phyloP scores from a whole-genome alignment of 768 basidiomycete species.

The Phlegmacium glaucopus region DNA sequence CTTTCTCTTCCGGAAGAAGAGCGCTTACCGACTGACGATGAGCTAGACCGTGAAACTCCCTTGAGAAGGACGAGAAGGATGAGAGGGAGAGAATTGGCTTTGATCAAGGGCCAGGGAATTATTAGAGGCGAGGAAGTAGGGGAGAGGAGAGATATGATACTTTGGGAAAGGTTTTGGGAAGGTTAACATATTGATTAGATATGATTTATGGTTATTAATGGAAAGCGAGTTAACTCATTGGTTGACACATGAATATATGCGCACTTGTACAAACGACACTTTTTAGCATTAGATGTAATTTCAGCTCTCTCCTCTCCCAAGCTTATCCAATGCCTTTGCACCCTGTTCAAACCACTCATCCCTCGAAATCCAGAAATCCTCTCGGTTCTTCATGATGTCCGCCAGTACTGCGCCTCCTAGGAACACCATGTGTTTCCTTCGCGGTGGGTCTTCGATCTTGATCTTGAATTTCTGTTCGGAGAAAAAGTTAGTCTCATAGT shows the following conservation, averaged over 20 bases:
- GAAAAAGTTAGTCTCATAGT: background rate
- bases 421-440: constrained; percentile 99
- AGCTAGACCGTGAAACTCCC: constrained; percentile 63
- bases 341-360: constrained; percentile 98
- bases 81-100: constrained; percentile 80
- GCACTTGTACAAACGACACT: too few relatives aligned
- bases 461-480: constrained; percentile 94
- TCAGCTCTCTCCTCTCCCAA: constrained; percentile 48
- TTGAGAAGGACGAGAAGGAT: constrained; percentile 69
- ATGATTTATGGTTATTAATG: too few relatives aligned
- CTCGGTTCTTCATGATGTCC: constrained; percentile 95
- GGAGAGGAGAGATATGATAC: constrained; percentile 31
- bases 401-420: constrained; percentile 97
- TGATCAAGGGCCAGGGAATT: constrained; percentile 75
- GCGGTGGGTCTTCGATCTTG: constrained; percentile 95
- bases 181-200: background rate
- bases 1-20: constrained; percentile 57
- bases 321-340: constrained; percentile 75
- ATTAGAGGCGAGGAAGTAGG: constrained; percentile 45
- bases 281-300: too few relatives aligned
- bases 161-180: constrained; percentile 48
- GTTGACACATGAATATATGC: too few relatives aligned
- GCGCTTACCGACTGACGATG: constrained; percentile 67
- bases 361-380: constrained; percentile 93
- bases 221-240: too few relatives aligned